These are phyloP conservation scores for Zopfia rhizophila DNA, from an alignment of 2,329 filamentous ascomycete species.

Conservation along the genomic window DNA sequence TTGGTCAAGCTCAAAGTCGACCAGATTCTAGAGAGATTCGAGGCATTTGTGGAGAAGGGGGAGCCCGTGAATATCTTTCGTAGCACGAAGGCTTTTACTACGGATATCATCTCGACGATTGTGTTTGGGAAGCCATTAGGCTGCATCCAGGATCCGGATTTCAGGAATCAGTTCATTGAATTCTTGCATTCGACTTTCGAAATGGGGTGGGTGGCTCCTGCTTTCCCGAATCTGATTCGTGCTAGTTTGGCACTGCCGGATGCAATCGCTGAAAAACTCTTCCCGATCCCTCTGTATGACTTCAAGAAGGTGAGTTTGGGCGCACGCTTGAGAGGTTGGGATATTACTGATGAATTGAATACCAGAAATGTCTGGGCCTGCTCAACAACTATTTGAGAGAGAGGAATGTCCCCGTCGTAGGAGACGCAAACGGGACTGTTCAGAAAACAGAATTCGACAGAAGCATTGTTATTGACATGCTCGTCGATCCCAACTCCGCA, in stretches of 20 bases:
- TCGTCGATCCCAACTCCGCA: slow-evolving; percentile 15
- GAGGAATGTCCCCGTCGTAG: slow-evolving; percentile 2
- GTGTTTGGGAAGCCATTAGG: slow-evolving; percentile 17
- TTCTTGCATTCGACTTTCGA: slow-evolving; percentile 18
- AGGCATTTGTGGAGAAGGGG: slow-evolving; percentile 1
- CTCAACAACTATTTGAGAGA: slow-evolving; percentile 15
- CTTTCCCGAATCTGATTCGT: slow-evolving; percentile 12
- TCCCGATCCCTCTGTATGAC: slow-evolving; percentile 18
- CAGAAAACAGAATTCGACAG: slow-evolving; percentile 8
- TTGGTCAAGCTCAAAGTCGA: slow-evolving; percentile 20
- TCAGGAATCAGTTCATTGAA: slow-evolving; percentile 20
- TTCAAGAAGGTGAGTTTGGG: slow-evolving; percentile 15
- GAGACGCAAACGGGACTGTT: not conserved
- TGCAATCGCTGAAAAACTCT: slow-evolving; percentile 11
- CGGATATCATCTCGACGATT: slow-evolving; percentile 23
- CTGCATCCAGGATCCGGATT: slow-evolving; percentile 16
- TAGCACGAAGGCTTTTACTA: slow-evolving; percentile 20
- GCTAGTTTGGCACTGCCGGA: slow-evolving; percentile 12
- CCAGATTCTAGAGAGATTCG: slow-evolving; percentile 11
- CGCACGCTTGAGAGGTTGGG: not conserved
- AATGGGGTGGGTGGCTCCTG: slow-evolving; percentile 18
- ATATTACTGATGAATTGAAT: not conserved
- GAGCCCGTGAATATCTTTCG: slow-evolving; percentile 17
- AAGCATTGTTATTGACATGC: slow-evolving; percentile 20
- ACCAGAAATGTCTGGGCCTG: slow-evolving; percentile 12